Evolutionary conservation across 345 rosid species (phyloP), one percentile per base, ranked within the genome.

Genomic region (Salix viminalis): DNA sequence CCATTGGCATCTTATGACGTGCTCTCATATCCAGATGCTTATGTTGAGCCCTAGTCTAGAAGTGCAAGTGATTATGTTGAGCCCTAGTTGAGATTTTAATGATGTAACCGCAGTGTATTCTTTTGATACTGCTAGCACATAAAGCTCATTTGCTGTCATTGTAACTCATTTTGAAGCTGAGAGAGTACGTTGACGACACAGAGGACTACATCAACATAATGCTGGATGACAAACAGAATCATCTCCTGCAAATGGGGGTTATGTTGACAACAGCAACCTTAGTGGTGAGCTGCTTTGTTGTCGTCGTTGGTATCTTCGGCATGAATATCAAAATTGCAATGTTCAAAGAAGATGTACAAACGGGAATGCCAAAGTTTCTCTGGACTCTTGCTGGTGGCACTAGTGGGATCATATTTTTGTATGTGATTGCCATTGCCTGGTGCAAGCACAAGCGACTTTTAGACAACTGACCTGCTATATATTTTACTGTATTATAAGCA

Each of bases 221-320:
- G 98, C 83, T 96, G 65, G 98, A 93, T 74, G 98, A 92, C 89
- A 93, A 93, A 84, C 97, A 96, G 84, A 96, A 96, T 81, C 96
- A 96, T 82, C 92, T 93, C 37, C 88, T 96, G 80, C 96, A 88
- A 82, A 96, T 93, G 97, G 99, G 99, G 8, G 97, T 93, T 78
- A 88, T 93, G 94, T 75, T 96, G 81, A 89, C 97, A 4, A 92
- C 98, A 8, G 98, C 99, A 19, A 96, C 96, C 1, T 89, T 96
- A 0, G 91, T 93, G 68, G 67, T 91, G 75, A 88, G 91, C 65
- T 88, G 87, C 16, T 93, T 91, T 48, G 84, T 96, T 2, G 97
- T 86, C 0, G 86, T 96, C 15, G 92, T 88, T 7, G 94, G 98
- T 67, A 19, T 89, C 9, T 88, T 93, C 3, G 97, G 99, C 69